These are phyloP conservation scores for Immersiporthe knoxdaviesiana DNA, from an alignment of 2,329 filamentous ascomycete genomes.

Conservation along the genomic window DNA sequence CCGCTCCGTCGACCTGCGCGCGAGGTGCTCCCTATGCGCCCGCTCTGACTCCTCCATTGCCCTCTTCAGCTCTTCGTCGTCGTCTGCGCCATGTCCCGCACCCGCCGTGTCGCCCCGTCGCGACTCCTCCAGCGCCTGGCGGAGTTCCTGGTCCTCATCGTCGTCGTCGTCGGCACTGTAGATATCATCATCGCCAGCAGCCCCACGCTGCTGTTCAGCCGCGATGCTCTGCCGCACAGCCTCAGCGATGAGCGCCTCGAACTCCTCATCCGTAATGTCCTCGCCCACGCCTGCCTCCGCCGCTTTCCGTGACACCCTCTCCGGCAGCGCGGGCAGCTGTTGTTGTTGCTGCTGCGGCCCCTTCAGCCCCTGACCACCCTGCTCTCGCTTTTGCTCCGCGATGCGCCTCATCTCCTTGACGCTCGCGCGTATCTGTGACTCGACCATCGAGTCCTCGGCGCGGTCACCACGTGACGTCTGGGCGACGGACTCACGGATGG, in stretches of 20 bases:
- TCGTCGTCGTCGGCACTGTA: slow-evolving; percentile 29
- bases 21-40: slow-evolving; percentile 48
- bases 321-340: slow-evolving; percentile 31
- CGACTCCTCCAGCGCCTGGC: slow-evolving; percentile 48
- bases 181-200: too few species aligned
- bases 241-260: slow-evolving; percentile 59
- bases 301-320: slow-evolving; percentile 36
- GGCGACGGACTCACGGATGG: slow-evolving; percentile 70
- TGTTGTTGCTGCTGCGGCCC: not conserved
- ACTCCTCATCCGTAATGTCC: slow-evolving; percentile 60
- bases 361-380: slow-evolving; percentile 9
- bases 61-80: slow-evolving; percentile 50
- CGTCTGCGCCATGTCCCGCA: slow-evolving; percentile 36
- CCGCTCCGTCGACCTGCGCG: slow-evolving; percentile 39
- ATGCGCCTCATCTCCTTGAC: slow-evolving; percentile 56
- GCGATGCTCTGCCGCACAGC: slow-evolving; percentile 58
- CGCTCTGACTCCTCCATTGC: slow-evolving; percentile 53
- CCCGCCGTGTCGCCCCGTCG: slow-evolving; percentile 31
- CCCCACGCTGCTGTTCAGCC: not conserved
- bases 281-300: slow-evolving; percentile 39
- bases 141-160: slow-evolving; percentile 42
- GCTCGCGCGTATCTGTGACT: slow-evolving; percentile 74
- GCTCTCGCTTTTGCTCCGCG: slow-evolving; percentile 30
- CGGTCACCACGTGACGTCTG: slow-evolving; percentile 72
- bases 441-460: slow-evolving; percentile 71